Percentiles rank a stretch among this genome's conserved stretches.
phyloP scores from a whole-genome alignment of 495 filamentous ascomycete species.

The Neurospora terricola region DNA sequence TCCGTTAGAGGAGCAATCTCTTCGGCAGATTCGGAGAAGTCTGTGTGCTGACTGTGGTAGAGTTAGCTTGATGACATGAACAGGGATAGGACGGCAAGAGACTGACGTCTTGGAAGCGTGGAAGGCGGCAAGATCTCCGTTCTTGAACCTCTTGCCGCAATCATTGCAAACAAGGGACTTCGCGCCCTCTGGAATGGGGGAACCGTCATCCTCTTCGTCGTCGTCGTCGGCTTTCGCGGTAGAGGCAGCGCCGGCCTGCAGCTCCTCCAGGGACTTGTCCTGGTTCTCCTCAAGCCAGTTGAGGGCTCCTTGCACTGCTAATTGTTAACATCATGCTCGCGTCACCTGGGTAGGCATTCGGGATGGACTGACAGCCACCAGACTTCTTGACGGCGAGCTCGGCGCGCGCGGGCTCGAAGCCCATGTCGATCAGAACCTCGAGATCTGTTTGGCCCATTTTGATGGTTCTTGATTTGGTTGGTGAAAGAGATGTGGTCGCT shows the following conservation, averaged over 20 bases:
- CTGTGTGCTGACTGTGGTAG: slow-evolving; percentile 56
- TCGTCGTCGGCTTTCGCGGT: slow-evolving; percentile 6
- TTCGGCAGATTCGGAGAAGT: slow-evolving; percentile 89
- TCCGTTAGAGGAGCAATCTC: slow-evolving; percentile 84
- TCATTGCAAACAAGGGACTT: slow-evolving; percentile 67
- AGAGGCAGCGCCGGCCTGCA: slow-evolving; percentile 37
- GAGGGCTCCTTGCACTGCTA: slow-evolving; percentile 72
- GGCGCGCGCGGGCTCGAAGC: slow-evolving; percentile 74
- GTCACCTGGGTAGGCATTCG: neutral
- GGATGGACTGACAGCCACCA: slow-evolving; percentile 54
- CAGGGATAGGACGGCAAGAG: neutral
- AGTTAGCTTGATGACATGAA: slow-evolving; percentile 1
- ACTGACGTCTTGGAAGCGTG: slow-evolving; percentile 76
- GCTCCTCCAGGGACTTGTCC: slow-evolving; percentile 70
- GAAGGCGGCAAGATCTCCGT: slow-evolving; percentile 69
- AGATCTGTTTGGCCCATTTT: slow-evolving; percentile 63
- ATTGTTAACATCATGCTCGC: slow-evolving; percentile 2
- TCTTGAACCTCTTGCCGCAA: slow-evolving; percentile 84
- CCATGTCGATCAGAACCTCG: slow-evolving; percentile 83
- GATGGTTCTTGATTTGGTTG: slow-evolving; percentile 4
- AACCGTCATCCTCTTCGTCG: slow-evolving; percentile 39
- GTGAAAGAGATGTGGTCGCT: neutral
- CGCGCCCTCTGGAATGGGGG: slow-evolving; percentile 42
- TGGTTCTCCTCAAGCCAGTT: slow-evolving; percentile 91
- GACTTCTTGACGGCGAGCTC: slow-evolving; percentile 72